Evolutionary conservation across 352 stramenopile species (phyloP), one percentile per base, ranked within the genome.

Genomic region (Phytophthora cactorum): DNA sequence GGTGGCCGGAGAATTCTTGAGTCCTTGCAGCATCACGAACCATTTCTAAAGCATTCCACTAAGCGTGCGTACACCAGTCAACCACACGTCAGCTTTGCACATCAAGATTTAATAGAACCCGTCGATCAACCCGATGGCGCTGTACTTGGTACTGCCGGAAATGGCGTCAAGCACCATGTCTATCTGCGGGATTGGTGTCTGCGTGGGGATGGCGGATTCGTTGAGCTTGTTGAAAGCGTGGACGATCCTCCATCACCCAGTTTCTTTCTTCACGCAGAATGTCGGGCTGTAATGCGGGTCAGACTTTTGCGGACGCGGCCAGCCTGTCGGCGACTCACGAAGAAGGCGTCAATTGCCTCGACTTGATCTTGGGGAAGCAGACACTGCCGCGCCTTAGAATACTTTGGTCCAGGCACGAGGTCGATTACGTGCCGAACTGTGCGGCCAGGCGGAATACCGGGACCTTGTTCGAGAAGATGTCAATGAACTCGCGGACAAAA

Each of bases 211-310:
- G 28, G 27, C 31, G 5, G n/a, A 12, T 12, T 50, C 7, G 9
- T 50, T 50, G 2, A 12, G 17, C 10, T 50, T 50, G 44, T 50
- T 31, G 44, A 31, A 50, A 9, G 17, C 44, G 44, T 50, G 44
- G 17, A 31, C 44, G 44, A 50, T 46, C 12, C 41, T 15, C 10
- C 41, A 47, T 47, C 10, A 17, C 2, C 17, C 17, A 47, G 15
- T 47, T 47, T 47, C 17, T 12, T 51, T 51, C 15, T 51, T 51
- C 22, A 51, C 44, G 14, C 44, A 51, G 44, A 51, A 51, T 8
- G 22, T 51, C 6, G n/a, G 44, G 22, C 7, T 51, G 15, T 3
- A 51, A 17, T 32, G 22, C 11, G 17, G 44, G 44, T 5, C 17
- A 14, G 6, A 22, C 44, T 51, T 22, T 51, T 10, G 17, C 17